These are phyloP conservation scores for Russula ochroleuca DNA, from an alignment of 768 basidiomycete species.

Conservation along the genomic window DNA sequence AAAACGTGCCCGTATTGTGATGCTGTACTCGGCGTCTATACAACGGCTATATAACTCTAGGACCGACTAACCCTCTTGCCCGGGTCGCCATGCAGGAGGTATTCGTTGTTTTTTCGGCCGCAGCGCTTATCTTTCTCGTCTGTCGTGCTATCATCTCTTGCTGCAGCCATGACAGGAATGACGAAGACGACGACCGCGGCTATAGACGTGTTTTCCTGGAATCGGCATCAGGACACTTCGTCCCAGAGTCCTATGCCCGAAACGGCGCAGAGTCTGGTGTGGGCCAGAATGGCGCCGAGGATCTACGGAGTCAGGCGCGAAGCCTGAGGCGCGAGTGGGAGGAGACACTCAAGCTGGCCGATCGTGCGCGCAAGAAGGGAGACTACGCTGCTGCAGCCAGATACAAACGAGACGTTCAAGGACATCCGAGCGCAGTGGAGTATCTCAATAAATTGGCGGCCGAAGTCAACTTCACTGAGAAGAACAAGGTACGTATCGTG, in stretches of 20 bases:
- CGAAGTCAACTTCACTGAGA: not conserved
- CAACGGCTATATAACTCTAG: not conserved
- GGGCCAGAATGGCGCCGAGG: not conserved
- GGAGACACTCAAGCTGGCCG: not conserved
- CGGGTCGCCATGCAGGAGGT: not conserved
- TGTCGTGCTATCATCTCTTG: not conserved
- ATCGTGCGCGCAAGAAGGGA: not conserved
- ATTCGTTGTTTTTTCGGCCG: not conserved
- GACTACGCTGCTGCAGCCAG: not conserved
- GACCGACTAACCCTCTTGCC: not conserved
- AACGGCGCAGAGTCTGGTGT: not conserved
- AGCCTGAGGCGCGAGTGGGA: not conserved
- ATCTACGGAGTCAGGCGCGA: slow-evolving; percentile 2
- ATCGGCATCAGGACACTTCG: not conserved
- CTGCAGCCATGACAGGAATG: not conserved
- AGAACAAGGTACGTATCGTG: slow-evolving; percentile 11
- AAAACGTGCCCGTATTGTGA: not conserved
- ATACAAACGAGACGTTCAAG: not conserved
- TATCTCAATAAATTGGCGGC: slow-evolving; percentile 4
- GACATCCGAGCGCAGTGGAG: not conserved
- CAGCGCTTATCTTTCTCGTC: not conserved
- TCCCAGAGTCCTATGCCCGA: not conserved
- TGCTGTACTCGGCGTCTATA: not conserved
- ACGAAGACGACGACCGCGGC: too few relatives aligned
- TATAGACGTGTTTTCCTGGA: not conserved